Evolutionary conservation across 1,284 basidiomycete genomes (phyloP), one percentile per base, ranked within the genome.

Genomic region (Gymnopus androsaceus): DNA sequence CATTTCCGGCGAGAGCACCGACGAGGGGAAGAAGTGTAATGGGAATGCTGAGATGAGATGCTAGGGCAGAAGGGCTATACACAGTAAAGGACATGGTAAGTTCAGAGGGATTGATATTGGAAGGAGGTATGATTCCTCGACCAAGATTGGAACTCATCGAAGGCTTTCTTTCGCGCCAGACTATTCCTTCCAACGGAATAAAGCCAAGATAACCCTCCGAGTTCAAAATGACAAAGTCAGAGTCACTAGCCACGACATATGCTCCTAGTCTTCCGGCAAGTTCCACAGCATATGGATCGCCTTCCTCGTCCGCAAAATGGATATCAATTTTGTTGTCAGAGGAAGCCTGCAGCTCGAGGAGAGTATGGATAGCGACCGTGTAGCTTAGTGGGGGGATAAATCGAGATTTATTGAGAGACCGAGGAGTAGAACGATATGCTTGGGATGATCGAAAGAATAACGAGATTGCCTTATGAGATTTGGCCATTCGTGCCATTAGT

Each of bases 1-100:
- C 94, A 67, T 95, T 95, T 28, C 94, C 94, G 8, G 92, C 82
- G 1, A 96, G 74, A 2, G 92, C 87, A 9, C 88, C 92, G n/a
- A 96, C 76, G 9, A 96, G 79, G 1, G 94, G 92, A 17, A 96
- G 81, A 48, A 93, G 79, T 0, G 84, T 80, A 0, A 83, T 72
- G 0, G 92, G 87, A 3, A 95, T 70, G 33, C 84, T 77, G 2
- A 95, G 72, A 57, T 88, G 81, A 1, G 75, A 69, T 1, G 92
- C 87, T 17, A 95, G 80, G 0, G 72, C 66, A 2, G 75, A 66
- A 0, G 92, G 88, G n/a, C 78, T 81, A 66, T 88, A 93, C 11
- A 83, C 75, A 1, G 79, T 75, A 51, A 87, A 77, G 0, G 82
- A 77, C 49, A 90, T 70, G 15, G 76, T 71, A 28, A 82, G 71